Evolutionary conservation across 2,329 filamentous ascomycete genomes (phyloP).

Genomic region (Xylariales sp.): DNA sequence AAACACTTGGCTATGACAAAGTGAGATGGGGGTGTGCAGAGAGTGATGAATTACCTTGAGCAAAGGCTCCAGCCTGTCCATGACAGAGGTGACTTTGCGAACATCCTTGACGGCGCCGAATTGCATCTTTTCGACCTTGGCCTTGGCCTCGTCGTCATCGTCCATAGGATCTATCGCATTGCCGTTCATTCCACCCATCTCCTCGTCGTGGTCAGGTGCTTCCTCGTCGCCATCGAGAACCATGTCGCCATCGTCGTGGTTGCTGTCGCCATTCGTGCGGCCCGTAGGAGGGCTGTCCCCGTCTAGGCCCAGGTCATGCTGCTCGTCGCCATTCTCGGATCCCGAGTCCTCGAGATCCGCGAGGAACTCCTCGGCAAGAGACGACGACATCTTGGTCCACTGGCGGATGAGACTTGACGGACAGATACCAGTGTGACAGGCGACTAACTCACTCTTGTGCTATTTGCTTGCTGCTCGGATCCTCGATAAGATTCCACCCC

Average conservation of each 20-base stretch:
- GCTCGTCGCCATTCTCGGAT: slow-evolving; percentile 65
- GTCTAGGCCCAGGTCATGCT: slow-evolving; percentile 42
- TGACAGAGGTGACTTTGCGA: slow-evolving; percentile 71
- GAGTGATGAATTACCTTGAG: slow-evolving; percentile 63
- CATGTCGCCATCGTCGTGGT: slow-evolving; percentile 37
- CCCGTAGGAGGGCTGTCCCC: slow-evolving; percentile 33
- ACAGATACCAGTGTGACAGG: slow-evolving; percentile 8
- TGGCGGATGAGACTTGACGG: slow-evolving; percentile 12
- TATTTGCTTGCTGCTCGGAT: slow-evolving; percentile 3
- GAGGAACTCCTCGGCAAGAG: slow-evolving; percentile 86
- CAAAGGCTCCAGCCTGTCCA: slow-evolving; percentile 76
- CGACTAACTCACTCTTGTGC: slow-evolving; percentile 12
- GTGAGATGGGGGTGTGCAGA: slow-evolving; percentile 14
- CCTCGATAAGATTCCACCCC: too few species aligned
- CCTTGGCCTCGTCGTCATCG: slow-evolving; percentile 66
- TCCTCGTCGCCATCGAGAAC: slow-evolving; percentile 58
- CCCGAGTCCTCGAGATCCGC: slow-evolving; percentile 87
- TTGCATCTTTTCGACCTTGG: slow-evolving; percentile 79
- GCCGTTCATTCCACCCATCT: slow-evolving; percentile 44
- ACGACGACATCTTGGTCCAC: slow-evolving; percentile 66
- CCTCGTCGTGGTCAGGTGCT: slow-evolving; percentile 56
- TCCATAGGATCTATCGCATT: slow-evolving; percentile 47
- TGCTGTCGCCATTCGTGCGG: slow-evolving; percentile 31
- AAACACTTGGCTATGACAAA: slow-evolving; percentile 55
- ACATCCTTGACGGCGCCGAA: slow-evolving; percentile 71